Conservation (phyloP, 2,329 filamentous ascomycete species). For the Apiospora kogelbergensis region DNA sequence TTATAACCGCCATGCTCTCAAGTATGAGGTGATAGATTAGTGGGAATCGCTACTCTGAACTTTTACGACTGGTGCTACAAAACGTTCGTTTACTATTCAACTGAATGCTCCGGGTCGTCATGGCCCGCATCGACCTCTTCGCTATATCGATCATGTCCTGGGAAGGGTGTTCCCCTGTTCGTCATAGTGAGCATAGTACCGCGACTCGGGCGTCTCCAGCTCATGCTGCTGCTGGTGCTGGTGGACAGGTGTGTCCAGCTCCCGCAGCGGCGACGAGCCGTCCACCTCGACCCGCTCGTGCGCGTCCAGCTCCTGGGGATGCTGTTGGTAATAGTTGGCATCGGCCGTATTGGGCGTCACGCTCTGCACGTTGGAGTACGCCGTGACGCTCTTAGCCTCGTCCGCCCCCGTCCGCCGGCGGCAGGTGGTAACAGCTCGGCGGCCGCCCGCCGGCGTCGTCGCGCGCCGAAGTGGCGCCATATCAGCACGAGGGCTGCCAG, state of each 20-base stretch:
- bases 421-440: background rate
- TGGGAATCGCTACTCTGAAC: too few species aligned
- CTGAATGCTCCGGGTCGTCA: too few species aligned
- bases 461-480: background rate
- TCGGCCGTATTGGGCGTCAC: background rate
- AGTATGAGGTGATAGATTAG: too few species aligned
- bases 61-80: too few species aligned
- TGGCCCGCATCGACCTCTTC: too few species aligned
- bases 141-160: background rate
- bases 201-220: slow-evolving; percentile 10
- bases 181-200: slow-evolving; percentile 1
- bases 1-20: too few species aligned
- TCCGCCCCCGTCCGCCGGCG: background rate
- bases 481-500: background rate
- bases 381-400: background rate
- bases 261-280: background rate
- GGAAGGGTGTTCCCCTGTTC: background rate
- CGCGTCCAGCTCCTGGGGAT: background rate
- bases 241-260: background rate
- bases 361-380: background rate
- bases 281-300: background rate
- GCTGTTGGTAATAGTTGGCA: background rate
- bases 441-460: background rate
- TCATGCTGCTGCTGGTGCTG: background rate
- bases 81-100: too few species aligned